Conservation (phyloP, 345 rosid genomes). For the Angophora floribunda region DNA sequence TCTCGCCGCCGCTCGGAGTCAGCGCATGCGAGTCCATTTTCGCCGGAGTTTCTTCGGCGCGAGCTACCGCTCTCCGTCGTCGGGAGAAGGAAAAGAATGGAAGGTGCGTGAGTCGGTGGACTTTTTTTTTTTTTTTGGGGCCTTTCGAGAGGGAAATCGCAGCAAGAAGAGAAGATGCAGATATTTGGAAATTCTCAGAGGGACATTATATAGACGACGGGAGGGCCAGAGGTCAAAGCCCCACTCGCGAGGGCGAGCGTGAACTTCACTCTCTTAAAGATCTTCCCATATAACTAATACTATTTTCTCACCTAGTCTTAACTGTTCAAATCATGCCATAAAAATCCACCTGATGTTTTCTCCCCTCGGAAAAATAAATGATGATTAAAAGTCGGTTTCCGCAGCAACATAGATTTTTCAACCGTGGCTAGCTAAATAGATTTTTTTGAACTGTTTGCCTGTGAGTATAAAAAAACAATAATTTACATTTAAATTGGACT, state of each 20-base stretch:
- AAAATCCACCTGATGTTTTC: neutral
- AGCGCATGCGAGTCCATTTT: neutral
- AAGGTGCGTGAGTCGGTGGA: neutral
- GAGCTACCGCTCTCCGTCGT: neutral
- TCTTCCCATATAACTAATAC: neutral
- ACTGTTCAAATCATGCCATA: neutral
- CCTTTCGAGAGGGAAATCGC: neutral
- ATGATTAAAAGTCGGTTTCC: neutral
- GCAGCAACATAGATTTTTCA: neutral
- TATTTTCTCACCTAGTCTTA: neutral
- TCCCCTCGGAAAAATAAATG: neutral
- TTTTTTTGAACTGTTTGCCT: no score
- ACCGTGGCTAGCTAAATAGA: neutral
- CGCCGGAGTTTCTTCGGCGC: neutral
- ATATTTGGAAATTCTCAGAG: neutral
- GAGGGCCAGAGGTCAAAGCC: neutral
- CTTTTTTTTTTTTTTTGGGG: neutral
- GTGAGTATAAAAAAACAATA: no score
- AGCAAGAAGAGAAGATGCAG: neutral
- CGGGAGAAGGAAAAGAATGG: neutral
- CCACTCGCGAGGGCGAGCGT: neutral
- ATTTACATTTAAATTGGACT: rapidly evolving
- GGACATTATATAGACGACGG: neutral
- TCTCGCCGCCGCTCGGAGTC: neutral
- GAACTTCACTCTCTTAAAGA: neutral